phyloP scores from a whole-genome alignment of 306 rosid genomes.

The Castanea crenata region DNA sequence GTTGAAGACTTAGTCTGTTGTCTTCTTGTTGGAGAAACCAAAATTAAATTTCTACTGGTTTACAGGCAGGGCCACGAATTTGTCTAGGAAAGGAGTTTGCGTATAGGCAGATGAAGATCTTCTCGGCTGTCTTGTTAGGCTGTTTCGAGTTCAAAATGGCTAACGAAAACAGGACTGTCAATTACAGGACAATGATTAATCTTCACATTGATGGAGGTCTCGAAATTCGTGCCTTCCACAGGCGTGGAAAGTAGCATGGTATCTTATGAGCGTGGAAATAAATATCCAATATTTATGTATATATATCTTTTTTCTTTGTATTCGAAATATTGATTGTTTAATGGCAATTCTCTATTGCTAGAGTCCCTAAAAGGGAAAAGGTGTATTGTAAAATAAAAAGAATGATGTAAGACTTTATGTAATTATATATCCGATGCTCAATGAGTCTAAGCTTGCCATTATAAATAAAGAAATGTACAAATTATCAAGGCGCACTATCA shows the following conservation, averaged over 20 bases:
- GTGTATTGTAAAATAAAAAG: no score
- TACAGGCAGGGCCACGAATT: constrained; percentile 80
- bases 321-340: background rate
- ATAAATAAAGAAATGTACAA: no score
- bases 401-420: no score
- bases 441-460: no score
- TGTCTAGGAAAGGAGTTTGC: constrained; percentile 93
- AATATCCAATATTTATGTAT: background rate
- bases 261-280: background rate
- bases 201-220: constrained; percentile 81
- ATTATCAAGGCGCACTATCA: no score
- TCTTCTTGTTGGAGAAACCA: background rate
- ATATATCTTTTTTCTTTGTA: background rate
- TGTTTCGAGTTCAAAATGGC: constrained; percentile 58
- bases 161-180: constrained; percentile 49
- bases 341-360: no score
- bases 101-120: constrained; percentile 82
- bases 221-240: constrained; percentile 48
- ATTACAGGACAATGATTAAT: constrained; percentile 77
- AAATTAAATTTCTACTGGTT: constrained; percentile 7
- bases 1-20: no score
- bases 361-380: no score
- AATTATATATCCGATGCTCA: no score
- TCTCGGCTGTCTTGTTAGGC: constrained; percentile 54
- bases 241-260: constrained; percentile 24